Evolutionary conservation across 768 basidiomycete genomes (phyloP).

Genomic region (Amanita jacksonii): DNA sequence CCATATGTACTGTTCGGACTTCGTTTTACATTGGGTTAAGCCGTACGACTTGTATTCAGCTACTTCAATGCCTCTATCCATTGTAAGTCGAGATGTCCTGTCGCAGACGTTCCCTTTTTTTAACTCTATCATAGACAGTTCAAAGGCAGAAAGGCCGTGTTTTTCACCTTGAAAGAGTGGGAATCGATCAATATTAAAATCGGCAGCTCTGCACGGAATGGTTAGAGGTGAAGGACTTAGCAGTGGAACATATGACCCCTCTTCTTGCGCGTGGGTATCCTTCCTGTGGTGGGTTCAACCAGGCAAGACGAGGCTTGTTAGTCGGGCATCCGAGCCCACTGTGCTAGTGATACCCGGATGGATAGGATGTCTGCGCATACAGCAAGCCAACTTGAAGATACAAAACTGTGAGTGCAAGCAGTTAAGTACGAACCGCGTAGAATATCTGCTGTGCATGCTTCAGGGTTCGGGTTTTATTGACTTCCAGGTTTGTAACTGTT

Average conservation of each 20-base stretch:
- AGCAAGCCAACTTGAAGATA: too few species aligned
- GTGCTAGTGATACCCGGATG: too few species aligned
- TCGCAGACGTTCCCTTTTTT: neutral
- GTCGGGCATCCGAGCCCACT: too few species aligned
- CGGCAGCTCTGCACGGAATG: neutral
- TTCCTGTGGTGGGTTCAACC: too few species aligned
- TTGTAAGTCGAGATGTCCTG: conserved; percentile 12
- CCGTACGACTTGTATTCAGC: conserved; percentile 15
- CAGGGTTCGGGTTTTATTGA: too few species aligned
- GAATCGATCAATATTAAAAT: conserved; percentile 8
- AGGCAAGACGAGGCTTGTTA: too few species aligned
- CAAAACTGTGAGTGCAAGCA: too few species aligned
- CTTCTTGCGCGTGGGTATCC: neutral
- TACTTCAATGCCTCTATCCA: conserved; percentile 20
- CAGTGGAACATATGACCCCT: conserved; percentile 2
- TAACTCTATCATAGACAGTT: neutral
- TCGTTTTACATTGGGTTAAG: conserved; percentile 17
- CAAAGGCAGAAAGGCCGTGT: neutral
- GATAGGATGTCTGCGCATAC: too few species aligned
- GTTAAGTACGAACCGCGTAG: too few species aligned
- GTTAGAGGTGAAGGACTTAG: neutral
- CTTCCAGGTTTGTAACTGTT: too few species aligned
- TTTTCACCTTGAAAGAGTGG: conserved; percentile 4
- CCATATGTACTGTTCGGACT: conserved; percentile 15
- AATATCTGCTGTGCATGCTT: too few species aligned